Conservation (phyloP, 306 rosid species). For the Hylodesmum podocarpum region DNA sequence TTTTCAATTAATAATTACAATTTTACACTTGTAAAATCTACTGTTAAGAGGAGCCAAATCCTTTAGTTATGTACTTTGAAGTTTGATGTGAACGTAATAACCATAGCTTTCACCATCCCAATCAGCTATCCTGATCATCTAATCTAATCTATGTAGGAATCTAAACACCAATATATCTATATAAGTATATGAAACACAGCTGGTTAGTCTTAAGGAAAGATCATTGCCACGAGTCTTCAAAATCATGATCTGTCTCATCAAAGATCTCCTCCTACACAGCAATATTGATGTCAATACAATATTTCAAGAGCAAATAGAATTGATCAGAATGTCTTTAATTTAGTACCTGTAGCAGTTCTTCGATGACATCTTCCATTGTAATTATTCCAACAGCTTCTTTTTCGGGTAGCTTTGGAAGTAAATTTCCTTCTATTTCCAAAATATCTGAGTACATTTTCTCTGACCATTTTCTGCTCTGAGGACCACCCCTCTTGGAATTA, state of each 20-base stretch:
- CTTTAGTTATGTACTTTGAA: too few relatives aligned
- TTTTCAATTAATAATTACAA: too few relatives aligned
- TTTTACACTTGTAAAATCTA: too few relatives aligned
- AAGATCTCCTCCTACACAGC: constrained; percentile 81
- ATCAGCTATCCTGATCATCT: neutral
- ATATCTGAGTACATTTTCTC: constrained; percentile 78
- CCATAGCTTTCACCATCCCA: neutral
- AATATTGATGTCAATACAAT: neutral
- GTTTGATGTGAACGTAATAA: neutral
- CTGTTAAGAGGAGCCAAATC: too few relatives aligned
- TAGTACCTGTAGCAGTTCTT: constrained; percentile 89
- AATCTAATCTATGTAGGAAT: neutral
- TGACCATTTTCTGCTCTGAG: constrained; percentile 80
- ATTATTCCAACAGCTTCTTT: constrained; percentile 89
- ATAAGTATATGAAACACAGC: neutral
- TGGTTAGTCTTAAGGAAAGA: neutral
- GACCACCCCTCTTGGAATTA: constrained; percentile 44
- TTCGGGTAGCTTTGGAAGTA: constrained; percentile 70
- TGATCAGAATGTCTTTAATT: neutral
- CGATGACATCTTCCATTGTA: constrained; percentile 91
- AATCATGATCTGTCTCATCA: constrained; percentile 89
- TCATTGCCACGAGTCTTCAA: constrained; percentile 54
- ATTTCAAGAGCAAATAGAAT: neutral
- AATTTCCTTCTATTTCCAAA: constrained; percentile 63
- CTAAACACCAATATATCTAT: neutral